Percentiles rank a stretch among this genome's conserved stretches.
These are phyloP conservation scores for Cladosporium cucumerinum DNA, from an alignment of 2,329 filamentous ascomycete genomes.

Conservation along the genomic window DNA sequence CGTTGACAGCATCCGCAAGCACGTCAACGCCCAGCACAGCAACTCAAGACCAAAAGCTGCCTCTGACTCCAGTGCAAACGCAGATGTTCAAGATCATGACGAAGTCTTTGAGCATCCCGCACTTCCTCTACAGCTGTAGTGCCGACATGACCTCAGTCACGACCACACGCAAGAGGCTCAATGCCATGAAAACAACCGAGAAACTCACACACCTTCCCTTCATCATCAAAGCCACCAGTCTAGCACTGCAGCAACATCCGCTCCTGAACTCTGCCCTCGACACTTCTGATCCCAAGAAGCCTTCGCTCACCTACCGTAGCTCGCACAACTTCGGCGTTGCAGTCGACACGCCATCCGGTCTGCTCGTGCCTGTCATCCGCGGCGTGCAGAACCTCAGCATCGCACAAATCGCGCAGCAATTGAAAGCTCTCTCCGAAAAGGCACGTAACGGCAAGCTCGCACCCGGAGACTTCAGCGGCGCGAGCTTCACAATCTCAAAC, in stretches of 20 bases:
- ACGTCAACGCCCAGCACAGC: conserved; percentile 25
- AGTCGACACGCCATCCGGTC: conserved; percentile 85
- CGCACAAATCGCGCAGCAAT: conserved; percentile 71
- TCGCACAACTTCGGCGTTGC: conserved; percentile 95
- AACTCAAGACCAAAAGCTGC: conserved; percentile 60
- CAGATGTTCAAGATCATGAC: conserved; percentile 99
- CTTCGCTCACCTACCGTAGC: conserved; percentile 71
- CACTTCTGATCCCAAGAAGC: conserved; percentile 58
- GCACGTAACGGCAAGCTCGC: conserved; percentile 73
- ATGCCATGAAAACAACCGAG: conserved; percentile 50
- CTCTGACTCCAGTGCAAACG: conserved; percentile 74
- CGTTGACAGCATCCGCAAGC: conserved; percentile 18
- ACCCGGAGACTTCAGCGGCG: conserved; percentile 72
- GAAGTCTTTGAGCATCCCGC: conserved; percentile 81
- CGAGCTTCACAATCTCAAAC: conserved; percentile 94
- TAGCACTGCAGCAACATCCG: conserved; percentile 77
- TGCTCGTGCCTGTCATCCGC: conserved; percentile 88
- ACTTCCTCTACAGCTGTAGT: conserved; percentile 93
- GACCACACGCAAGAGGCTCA: conserved; percentile 69
- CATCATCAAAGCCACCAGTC: conserved; percentile 90
- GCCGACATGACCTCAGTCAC: conserved; percentile 76
- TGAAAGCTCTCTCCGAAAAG: conserved; percentile 68
- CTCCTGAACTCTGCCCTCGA: conserved; percentile 86
- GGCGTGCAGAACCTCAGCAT: conserved; percentile 77
- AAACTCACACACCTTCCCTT: conserved; percentile 91